Conservation (phyloP, 768 basidiomycete species). For the Russula virescens region DNA sequence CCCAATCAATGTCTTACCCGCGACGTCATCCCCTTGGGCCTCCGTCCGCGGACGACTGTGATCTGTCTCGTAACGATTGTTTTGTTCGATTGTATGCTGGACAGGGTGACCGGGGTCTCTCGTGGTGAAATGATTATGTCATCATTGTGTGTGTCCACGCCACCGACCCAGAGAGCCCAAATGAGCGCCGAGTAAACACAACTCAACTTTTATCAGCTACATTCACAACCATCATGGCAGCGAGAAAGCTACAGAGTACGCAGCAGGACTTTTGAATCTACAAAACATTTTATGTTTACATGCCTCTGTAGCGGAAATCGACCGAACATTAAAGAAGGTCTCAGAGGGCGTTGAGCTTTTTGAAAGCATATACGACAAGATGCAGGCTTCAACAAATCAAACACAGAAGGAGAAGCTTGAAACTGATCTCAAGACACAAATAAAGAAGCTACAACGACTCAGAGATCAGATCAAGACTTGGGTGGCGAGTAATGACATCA, state of each 20-base stretch:
- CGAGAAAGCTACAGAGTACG: constrained; percentile 83
- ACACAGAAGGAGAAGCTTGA: constrained; percentile 99
- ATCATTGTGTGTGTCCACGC: background rate
- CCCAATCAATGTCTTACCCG: too few species aligned
- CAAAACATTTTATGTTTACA: background rate
- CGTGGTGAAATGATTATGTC: background rate
- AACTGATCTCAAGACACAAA: constrained; percentile 93
- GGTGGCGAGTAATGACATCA: constrained; percentile 97
- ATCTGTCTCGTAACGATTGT: too few species aligned
- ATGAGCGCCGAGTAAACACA: background rate
- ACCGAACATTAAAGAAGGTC: constrained; percentile 97
- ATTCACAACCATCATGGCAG: constrained; percentile 58
- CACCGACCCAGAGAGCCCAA: background rate
- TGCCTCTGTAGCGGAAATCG: constrained; percentile 80
- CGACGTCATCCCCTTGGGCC: too few species aligned
- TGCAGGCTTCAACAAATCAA: constrained; percentile 92
- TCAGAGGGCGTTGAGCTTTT: constrained; percentile 92
- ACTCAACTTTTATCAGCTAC: constrained; percentile 12
- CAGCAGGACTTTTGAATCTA: background rate
- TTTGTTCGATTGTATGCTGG: too few species aligned
- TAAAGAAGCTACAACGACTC: constrained; percentile 86
- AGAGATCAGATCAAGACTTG: constrained; percentile 92
- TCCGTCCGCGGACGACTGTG: too few species aligned
- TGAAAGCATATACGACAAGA: constrained; percentile 96
- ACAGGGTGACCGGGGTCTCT: constrained; percentile 1